Percentiles rank a stretch among this genome's conserved stretches.
Conservation (phyloP, 2,329 filamentous ascomycete genomes). For the Stachybotrys echinatus region DNA sequence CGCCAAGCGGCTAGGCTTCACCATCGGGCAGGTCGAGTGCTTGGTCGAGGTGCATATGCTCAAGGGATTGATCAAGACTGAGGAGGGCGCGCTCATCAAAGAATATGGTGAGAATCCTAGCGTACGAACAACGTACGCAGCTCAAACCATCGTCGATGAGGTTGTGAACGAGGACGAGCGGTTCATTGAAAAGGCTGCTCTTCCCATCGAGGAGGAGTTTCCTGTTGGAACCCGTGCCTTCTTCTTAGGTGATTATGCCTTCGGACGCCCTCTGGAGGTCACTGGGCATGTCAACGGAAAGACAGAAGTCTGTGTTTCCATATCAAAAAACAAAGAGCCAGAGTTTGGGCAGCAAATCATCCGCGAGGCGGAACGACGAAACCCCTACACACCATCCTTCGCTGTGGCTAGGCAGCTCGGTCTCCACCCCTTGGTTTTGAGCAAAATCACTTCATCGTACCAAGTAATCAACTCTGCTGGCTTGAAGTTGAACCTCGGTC, state of each 20-base stretch:
- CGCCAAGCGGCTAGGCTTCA: slow-evolving; percentile 83
- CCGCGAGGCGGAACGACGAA: slow-evolving; percentile 59
- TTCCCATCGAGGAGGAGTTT: slow-evolving; percentile 89
- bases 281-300: slow-evolving; percentile 68
- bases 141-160: slow-evolving; percentile 83
- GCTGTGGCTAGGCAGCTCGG: slow-evolving; percentile 78
- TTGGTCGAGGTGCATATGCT: slow-evolving; percentile 91
- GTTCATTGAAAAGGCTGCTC: slow-evolving; percentile 83
- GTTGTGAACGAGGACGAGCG: slow-evolving; percentile 88
- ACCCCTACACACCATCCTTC: slow-evolving; percentile 80
- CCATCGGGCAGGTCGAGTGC: slow-evolving; percentile 82
- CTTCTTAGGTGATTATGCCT: slow-evolving; percentile 90
- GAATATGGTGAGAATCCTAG: slow-evolving; percentile 85
- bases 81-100: slow-evolving; percentile 86
- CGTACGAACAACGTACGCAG: slow-evolving; percentile 83
- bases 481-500: slow-evolving; percentile 78
- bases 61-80: slow-evolving; percentile 83
- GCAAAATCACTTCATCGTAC: slow-evolving; percentile 95
- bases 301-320: slow-evolving; percentile 72
- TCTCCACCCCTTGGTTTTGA: slow-evolving; percentile 81
- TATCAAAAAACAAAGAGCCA: slow-evolving; percentile 65
- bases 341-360: slow-evolving; percentile 80
- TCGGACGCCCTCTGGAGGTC: slow-evolving; percentile 84
- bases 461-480: slow-evolving; percentile 74
- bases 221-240: slow-evolving; percentile 78